Evolutionary conservation across 352 stramenopile genomes (phyloP).

Genomic region (Phytophthora ramorum): DNA sequence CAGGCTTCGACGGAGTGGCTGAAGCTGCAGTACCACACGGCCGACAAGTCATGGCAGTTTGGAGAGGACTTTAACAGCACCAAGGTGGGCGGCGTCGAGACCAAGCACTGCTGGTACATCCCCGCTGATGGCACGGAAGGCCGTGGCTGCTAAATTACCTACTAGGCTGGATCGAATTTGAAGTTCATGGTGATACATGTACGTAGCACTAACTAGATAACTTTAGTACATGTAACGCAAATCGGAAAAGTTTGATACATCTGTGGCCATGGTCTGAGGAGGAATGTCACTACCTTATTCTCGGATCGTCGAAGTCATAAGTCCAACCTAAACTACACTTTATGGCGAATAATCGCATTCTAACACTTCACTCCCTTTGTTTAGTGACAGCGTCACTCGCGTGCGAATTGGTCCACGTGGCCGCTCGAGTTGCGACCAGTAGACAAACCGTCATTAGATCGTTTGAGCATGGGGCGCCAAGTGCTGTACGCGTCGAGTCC

Average conservation of each 20-base stretch:
- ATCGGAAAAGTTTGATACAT: no score
- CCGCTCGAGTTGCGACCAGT: neutral
- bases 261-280: no score
- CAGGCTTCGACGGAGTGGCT: slow-evolving; percentile 23
- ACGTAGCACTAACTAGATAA: no score
- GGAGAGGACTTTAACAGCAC: slow-evolving; percentile 7
- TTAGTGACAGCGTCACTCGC: neutral
- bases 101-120: slow-evolving; percentile 33
- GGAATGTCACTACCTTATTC: no score
- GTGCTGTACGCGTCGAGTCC: slow-evolving; percentile 54
- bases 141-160: slow-evolving; percentile 1
- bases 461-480: slow-evolving; percentile 44
- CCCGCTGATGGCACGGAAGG: slow-evolving; percentile 17
- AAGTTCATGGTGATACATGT: no score
- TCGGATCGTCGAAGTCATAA: no score
- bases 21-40: slow-evolving; percentile 28
- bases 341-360: no score
- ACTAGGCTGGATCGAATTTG: no score
- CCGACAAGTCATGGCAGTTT: slow-evolving; percentile 19
- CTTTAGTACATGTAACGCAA: no score
- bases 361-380: no score
- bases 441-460: slow-evolving; percentile 19
- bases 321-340: no score
- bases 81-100: slow-evolving; percentile 18
- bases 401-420: slow-evolving; percentile 25